Conservation (phyloP, 768 basidiomycete genomes). For the Favolaschia claudopus region DNA sequence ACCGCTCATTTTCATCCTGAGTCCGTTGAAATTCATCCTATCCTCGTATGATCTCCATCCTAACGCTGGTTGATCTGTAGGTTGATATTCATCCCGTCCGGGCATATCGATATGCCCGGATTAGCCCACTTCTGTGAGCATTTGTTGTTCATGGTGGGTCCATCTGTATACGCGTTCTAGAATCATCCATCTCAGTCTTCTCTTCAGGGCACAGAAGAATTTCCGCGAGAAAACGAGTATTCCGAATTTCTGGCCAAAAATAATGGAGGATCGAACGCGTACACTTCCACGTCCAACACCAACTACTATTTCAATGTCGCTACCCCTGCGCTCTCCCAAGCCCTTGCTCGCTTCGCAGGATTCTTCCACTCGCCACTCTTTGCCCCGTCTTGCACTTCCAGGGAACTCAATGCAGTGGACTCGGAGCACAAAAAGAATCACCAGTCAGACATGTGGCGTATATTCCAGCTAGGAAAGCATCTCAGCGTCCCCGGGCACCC, state of each 20-base stretch:
- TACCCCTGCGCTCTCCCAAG: constrained; percentile 67
- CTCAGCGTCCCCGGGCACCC: constrained; percentile 80
- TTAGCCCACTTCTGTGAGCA: constrained; percentile 97
- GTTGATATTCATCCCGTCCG: too few species aligned
- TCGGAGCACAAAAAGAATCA: constrained; percentile 98
- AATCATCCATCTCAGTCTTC: not conserved
- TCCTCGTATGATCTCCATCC: too few species aligned
- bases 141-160: constrained; percentile 88
- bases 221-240: constrained; percentile 94
- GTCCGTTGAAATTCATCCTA: too few species aligned
- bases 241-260: constrained; percentile 86
- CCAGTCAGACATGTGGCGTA: constrained; percentile 90
- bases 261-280: constrained; percentile 90
- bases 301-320: constrained; percentile 85
- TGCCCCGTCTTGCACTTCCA: constrained; percentile 79
- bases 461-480: constrained; percentile 93
- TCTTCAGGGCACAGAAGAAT: constrained; percentile 78
- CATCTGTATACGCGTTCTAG: constrained; percentile 4
- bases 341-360: constrained; percentile 77
- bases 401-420: constrained; percentile 95
- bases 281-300: constrained; percentile 90
- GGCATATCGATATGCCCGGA: constrained; percentile 93
- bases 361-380: constrained; percentile 98
- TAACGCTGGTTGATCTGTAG: too few species aligned
- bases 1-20: too few species aligned